phyloP scores from a whole-genome alignment of 345 rosid species.

The Euphorbia pulcherrima region DNA sequence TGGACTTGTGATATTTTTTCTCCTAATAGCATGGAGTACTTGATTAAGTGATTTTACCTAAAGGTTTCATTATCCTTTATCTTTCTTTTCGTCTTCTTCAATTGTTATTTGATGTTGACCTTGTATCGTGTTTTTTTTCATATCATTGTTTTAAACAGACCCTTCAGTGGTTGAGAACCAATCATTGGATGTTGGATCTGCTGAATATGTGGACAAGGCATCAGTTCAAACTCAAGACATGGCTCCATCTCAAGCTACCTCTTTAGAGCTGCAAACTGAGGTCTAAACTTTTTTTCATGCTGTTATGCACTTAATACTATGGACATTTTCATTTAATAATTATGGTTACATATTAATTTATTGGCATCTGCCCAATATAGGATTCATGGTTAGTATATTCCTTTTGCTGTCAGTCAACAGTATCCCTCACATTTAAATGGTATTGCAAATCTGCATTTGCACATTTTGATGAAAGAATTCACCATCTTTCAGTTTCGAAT shows the following conservation, averaged over 20 bases:
- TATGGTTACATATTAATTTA: not conserved
- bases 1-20: not conserved
- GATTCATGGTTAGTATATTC: not conserved
- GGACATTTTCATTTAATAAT: not conserved
- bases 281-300: constrained; percentile 18
- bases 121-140: constrained; percentile 3
- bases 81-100: not conserved
- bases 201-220: constrained; percentile 27
- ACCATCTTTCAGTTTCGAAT: not conserved
- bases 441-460: not conserved
- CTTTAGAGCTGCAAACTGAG: constrained; percentile 27
- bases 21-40: not conserved
- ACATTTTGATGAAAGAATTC: not conserved
- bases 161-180: constrained; percentile 31
- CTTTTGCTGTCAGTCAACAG: not conserved
- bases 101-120: not conserved
- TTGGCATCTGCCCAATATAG: not conserved
- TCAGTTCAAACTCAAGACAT: constrained; percentile 24
- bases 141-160: constrained; percentile 30
- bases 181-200: constrained; percentile 27
- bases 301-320: not conserved
- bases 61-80: not conserved
- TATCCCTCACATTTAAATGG: too few species aligned
- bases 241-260: constrained; percentile 14
- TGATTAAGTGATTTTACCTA: not conserved